Base-by-base conservation (phyloP, 2,329 filamentous ascomycete species). In the Penicillium sp. region DNA sequence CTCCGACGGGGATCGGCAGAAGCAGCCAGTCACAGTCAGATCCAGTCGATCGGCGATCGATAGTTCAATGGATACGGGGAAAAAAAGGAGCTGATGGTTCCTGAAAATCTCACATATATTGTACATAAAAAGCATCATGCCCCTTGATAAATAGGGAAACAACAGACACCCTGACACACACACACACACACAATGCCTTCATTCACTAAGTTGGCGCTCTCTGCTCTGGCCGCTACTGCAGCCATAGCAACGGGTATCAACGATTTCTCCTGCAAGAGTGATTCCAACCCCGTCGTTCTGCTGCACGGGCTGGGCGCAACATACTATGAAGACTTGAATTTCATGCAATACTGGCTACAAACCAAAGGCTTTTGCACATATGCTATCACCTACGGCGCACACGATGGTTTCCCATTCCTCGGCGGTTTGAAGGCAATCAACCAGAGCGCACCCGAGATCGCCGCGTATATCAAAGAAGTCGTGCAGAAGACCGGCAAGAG, bases 341-440 rank as follows among this genome's bases (percentile, higher is more conserved):
- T 55, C 51, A 55, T 74, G 7, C 70, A 73, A 59, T 62, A 57
- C 58, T 73, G 70, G 67, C 66, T 74, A 11, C 68, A 71, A 32
- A 49, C 55, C 2, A 63, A 73, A 40, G 73, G 70, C 27, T 76
- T 75, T 63, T 77, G 75, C 67, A 76, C 75, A 16, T 78, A 70
- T 60, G 69, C 75, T 1, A 55, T 62, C 16, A 76, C 74, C 9
- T 78, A 77, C 61, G 75, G 75, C 46, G 72, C 69, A 7, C 72
- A 76, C 56, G 52, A 61, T 0, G 59, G 66, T 1, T 73, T 75
- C 47, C 67, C 69, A 5, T 69, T 72, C 46, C 55, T 77, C 14
- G 75, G 75, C 34, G 75, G 75, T 0, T 56, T 77, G 5, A 62
- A 65, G 18, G 57, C 71, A 7, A 74, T 77, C 64, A 59, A 59